Evolutionary conservation across 257 asterid genomes (phyloP), one percentile per base, ranked within the genome.

Genomic region (Fraxinus cuspidata): DNA sequence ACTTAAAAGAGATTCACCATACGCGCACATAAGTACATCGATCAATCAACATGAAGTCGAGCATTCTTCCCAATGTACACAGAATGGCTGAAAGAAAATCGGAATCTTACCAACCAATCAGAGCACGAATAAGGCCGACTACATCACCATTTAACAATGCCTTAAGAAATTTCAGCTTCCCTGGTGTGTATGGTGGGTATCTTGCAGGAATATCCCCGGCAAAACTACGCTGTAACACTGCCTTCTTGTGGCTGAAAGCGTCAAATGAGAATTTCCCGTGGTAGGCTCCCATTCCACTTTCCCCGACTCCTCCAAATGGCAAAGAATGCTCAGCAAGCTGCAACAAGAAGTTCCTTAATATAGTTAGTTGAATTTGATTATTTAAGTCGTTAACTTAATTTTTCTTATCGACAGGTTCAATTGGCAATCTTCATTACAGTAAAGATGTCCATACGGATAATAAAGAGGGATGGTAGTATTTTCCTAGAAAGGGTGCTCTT

Each of bases 231-330:
- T 74, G 76, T 63, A 95, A 69, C 80, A 95, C 98, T 16, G 97
- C 85, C 89, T 95, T 95, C 86, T 89, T 90, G 77, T 95, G 99
- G 90, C 97, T 95, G 81, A 95, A 93, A 81, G 92, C 87, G 15
- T 95, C 99, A 23, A 93, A 95, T 2, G 97, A 91, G 84, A 87
- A 88, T 81, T 87, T 91, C 7, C 99, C 99, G 32, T 95, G 98
- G 87, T 91, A 95, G 31, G 97, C 81, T 51, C 99, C 99, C 91
- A 87, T 95, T 79, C 99, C 99, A 79, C 99, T 95, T 82, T 85
- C 97, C 19, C 98, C 99, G 16, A 95, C 94, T 2, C 99, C 99
- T 64, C 99, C 99, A 63, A 95, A 95, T 25, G 98, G 99, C 84
- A 95, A 77, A 7, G 85, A 42, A 32, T 78, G 77, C 80, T 82